Evolutionary conservation across 2,329 filamentous ascomycete species (phyloP).

Genomic region (Aspergillus ruber): DNA sequence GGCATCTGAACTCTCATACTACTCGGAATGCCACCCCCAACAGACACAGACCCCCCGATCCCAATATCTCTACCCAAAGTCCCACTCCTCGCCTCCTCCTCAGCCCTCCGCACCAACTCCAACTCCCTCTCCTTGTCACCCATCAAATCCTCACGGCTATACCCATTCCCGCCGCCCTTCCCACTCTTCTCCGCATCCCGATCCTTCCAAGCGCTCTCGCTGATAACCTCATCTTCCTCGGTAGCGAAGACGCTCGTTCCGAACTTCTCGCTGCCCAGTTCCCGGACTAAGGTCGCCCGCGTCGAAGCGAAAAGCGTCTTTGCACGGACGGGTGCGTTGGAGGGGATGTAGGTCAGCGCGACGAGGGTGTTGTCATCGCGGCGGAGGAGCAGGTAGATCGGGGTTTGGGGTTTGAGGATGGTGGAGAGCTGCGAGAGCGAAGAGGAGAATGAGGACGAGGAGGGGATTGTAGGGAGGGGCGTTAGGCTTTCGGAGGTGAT

Average conservation of each 20-base stretch:
- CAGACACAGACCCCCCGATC: conserved; percentile 34
- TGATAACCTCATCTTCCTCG: conserved; percentile 51
- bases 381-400: conserved; percentile 57
- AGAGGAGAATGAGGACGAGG: conserved; percentile 44
- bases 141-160: conserved; percentile 46
- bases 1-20: conserved; percentile 45
- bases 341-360: conserved; percentile 58
- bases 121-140: conserved; percentile 56
- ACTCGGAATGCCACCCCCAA: conserved; percentile 14
- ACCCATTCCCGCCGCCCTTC: conserved; percentile 13
- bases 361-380: conserved; percentile 34
- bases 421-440: conserved; percentile 45
- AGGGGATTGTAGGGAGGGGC: conserved; percentile 34
- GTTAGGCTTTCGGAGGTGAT: conserved; percentile 40
- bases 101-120: conserved; percentile 52
- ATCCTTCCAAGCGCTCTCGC: conserved; percentile 49
- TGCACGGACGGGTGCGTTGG: conserved; percentile 56
- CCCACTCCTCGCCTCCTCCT: conserved; percentile 51
- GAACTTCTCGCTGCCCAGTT: conserved; percentile 58
- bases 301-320: conserved; percentile 64
- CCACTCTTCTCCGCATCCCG: conserved; percentile 42
- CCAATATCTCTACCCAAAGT: conserved; percentile 46
- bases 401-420: conserved; percentile 49
- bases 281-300: conserved; percentile 52
- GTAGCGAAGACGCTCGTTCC: conserved; percentile 53